Evolutionary conservation across 108 stramenopile genomes (phyloP).

Genomic region (Cyclotella baltica): DNA sequence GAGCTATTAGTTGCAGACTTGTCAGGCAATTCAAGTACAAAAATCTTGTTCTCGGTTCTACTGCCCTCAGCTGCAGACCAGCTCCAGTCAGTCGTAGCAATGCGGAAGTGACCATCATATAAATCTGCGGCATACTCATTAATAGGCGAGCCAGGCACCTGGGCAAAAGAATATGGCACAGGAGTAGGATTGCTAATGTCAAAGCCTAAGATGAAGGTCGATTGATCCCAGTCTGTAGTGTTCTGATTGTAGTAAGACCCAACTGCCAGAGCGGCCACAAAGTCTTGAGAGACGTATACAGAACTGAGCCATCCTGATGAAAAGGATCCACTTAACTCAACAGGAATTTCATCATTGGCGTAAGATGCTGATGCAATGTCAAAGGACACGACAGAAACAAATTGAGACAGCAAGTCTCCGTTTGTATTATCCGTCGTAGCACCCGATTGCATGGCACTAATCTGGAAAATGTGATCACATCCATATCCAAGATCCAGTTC

Average conservation of each 20-base stretch:
- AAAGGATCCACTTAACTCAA: slow-evolving; percentile 39
- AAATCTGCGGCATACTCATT: slow-evolving; percentile 53
- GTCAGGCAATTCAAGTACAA: slow-evolving; percentile 48
- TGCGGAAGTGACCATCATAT: slow-evolving; percentile 50
- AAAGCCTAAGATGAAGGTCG: slow-evolving; percentile 54
- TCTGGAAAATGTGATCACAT: slow-evolving; percentile 45
- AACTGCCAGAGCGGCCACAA: slow-evolving; percentile 26
- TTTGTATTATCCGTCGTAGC: slow-evolving; percentile 20
- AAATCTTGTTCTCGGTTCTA: slow-evolving; percentile 47
- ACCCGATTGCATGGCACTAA: slow-evolving; percentile 54
- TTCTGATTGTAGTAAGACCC: slow-evolving; percentile 30
- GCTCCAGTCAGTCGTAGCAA: slow-evolving; percentile 44
- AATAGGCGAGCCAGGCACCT: slow-evolving; percentile 43
- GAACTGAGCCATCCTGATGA: slow-evolving; percentile 35
- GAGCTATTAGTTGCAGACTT: slow-evolving; percentile 11
- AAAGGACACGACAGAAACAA: slow-evolving; percentile 47
- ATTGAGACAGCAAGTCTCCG: slow-evolving; percentile 35
- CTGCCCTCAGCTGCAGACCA: slow-evolving; percentile 31
- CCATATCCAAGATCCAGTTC: slow-evolving; percentile 41
- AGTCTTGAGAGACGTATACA: slow-evolving; percentile 50
- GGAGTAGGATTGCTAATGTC: slow-evolving; percentile 30
- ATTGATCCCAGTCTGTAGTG: slow-evolving; percentile 30
- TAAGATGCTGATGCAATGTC: slow-evolving; percentile 35
- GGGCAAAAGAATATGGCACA: slow-evolving; percentile 26
- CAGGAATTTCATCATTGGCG: slow-evolving; percentile 24